These are phyloP conservation scores for Falciphora oryzae DNA, from an alignment of 2,329 filamentous ascomycete species.

Conservation along the genomic window DNA sequence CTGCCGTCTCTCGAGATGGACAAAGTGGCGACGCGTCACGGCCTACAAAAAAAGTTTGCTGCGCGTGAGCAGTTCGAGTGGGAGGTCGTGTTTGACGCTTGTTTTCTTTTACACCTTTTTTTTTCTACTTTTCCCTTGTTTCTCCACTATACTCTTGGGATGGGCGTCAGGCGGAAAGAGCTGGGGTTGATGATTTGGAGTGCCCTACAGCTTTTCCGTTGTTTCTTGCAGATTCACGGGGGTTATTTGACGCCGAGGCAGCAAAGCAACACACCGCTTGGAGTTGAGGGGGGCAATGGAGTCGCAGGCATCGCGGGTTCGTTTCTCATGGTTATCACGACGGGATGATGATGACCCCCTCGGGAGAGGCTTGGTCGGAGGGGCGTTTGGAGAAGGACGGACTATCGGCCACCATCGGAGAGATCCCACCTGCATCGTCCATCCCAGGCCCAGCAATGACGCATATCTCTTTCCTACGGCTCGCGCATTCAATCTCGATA, in stretches of 20 bases:
- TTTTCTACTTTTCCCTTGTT: neutral
- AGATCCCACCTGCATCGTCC: neutral
- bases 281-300: neutral
- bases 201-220: neutral
- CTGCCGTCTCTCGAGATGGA: too few relatives aligned
- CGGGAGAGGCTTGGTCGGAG: neutral
- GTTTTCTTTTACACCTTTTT: neutral
- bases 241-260: neutral
- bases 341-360: slow-evolving; percentile 4
- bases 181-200: neutral
- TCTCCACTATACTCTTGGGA: neutral
- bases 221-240: neutral
- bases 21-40: too few relatives aligned
- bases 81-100: neutral
- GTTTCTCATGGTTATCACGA: slow-evolving; percentile 2
- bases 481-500: too few relatives aligned
- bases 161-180: neutral
- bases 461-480: too few relatives aligned
- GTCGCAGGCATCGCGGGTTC: neutral
- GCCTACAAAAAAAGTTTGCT: neutral
- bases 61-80: neutral
- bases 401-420: neutral
- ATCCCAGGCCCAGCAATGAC: too few relatives aligned
- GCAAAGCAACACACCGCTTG: neutral
- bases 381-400: neutral